A percentile compares a stretch with the other conserved stretches of the same genome.
Evolutionary conservation across 345 rosid genomes (phyloP).

Genomic region (Nephelium lappaceum): DNA sequence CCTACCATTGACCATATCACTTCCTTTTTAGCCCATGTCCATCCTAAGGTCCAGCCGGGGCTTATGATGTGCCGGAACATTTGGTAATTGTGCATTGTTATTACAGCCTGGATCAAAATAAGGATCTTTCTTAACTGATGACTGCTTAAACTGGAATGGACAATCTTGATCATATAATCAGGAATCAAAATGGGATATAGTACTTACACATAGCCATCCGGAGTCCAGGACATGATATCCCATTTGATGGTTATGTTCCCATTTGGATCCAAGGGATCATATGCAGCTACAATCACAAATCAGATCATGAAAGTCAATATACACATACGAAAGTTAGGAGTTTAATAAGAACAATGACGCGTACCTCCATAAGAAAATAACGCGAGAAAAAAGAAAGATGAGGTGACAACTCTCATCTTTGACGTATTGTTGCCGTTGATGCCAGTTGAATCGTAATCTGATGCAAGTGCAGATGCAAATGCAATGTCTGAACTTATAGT

Average conservation of each 20-base stretch:
- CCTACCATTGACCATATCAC: slow-evolving; percentile 83
- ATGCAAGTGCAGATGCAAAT: slow-evolving; percentile 12
- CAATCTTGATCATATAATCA: not conserved
- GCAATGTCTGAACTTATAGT: slow-evolving; percentile 24
- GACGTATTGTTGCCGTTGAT: not conserved
- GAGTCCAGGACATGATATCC: slow-evolving; percentile 88
- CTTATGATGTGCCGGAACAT: slow-evolving; percentile 68
- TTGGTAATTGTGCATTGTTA: slow-evolving; percentile 78
- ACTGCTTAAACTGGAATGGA: not conserved
- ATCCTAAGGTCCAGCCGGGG: slow-evolving; percentile 87
- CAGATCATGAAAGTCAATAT: slow-evolving; percentile 12
- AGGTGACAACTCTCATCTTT: slow-evolving; percentile 43
- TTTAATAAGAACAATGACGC: not conserved
- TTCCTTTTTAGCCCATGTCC: slow-evolving; percentile 95
- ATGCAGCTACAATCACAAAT: slow-evolving; percentile 60
- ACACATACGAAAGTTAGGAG: slow-evolving; percentile 1
- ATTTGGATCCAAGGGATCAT: slow-evolving; percentile 89
- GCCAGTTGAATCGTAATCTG: not conserved
- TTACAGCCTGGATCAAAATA: slow-evolving; percentile 56
- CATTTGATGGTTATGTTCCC: slow-evolving; percentile 86
- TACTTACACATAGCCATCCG: slow-evolving; percentile 84
- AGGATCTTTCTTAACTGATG: too few relatives aligned
- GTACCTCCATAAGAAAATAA: slow-evolving; percentile 56
- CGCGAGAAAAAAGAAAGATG: slow-evolving; percentile 39
- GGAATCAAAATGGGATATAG: not conserved